phyloP scores from a whole-genome alignment of 257 asterid species.

The Ajuga chamaepitys region DNA sequence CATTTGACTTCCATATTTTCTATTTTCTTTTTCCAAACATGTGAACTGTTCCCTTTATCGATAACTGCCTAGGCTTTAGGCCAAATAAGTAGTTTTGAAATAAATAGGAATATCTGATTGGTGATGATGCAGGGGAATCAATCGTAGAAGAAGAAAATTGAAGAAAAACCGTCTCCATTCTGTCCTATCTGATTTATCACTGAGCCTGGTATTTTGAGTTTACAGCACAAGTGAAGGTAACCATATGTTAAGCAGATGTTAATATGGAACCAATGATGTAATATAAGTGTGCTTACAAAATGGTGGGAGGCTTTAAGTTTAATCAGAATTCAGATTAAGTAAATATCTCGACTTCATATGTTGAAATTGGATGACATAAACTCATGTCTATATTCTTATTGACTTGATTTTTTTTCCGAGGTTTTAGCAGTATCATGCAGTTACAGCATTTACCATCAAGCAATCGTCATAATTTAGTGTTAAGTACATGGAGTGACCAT shows the following conservation, averaged over 20 bases:
- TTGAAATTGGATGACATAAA: not conserved
- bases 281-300: not conserved
- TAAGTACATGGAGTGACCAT: not conserved
- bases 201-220: slow-evolving; percentile 17
- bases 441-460: not conserved
- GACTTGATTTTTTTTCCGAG: no score
- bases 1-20: not conserved
- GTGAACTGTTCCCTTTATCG: not conserved
- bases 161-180: slow-evolving; percentile 49
- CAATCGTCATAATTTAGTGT: not conserved
- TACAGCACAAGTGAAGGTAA: not conserved
- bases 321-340: not conserved
- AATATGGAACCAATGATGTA: not conserved
- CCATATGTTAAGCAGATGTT: not conserved
- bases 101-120: not conserved
- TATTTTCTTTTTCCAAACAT: not conserved
- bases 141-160: slow-evolving; percentile 55
- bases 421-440: not conserved
- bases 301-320: no score
- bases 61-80: not conserved
- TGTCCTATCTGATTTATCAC: slow-evolving; percentile 20
- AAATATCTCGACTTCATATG: not conserved
- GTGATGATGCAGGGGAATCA: slow-evolving; percentile 50
- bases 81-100: not conserved
- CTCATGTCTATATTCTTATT: no score